Percentiles rank a stretch among this genome's conserved stretches.
Conservation (phyloP, 257 asterid genomes). For the Anisodus tanguticus region DNA sequence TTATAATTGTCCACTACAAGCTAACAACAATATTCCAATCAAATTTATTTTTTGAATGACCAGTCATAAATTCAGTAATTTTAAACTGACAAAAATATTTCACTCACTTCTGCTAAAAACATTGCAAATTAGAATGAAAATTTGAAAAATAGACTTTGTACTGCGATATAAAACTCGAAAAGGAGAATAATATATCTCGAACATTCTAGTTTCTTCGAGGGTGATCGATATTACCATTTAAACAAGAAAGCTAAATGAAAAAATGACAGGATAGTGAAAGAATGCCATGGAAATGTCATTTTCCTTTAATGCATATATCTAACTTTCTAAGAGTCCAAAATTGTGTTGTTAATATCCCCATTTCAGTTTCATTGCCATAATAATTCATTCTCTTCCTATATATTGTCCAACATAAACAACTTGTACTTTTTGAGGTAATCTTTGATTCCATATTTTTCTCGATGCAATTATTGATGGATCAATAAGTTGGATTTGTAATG, state of each 20-base stretch:
- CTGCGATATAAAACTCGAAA: background rate
- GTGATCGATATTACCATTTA: background rate
- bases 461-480: background rate
- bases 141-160: background rate
- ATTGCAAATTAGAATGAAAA: background rate
- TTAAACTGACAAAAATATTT: background rate
- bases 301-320: background rate
- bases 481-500: background rate
- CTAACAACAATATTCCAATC: background rate
- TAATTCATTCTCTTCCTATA: background rate
- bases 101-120: background rate
- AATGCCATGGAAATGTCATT: background rate
- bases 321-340: background rate
- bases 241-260: background rate
- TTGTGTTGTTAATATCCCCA: background rate
- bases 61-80: background rate
- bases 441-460: constrained; percentile 6
- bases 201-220: background rate
- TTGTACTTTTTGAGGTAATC: background rate
- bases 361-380: background rate
- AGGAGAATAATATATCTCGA: background rate
- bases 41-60: background rate
- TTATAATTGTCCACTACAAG: background rate
- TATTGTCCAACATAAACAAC: background rate
- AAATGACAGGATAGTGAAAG: background rate